Conservation (phyloP, 306 rosid species). For the Trifolium repens region DNA sequence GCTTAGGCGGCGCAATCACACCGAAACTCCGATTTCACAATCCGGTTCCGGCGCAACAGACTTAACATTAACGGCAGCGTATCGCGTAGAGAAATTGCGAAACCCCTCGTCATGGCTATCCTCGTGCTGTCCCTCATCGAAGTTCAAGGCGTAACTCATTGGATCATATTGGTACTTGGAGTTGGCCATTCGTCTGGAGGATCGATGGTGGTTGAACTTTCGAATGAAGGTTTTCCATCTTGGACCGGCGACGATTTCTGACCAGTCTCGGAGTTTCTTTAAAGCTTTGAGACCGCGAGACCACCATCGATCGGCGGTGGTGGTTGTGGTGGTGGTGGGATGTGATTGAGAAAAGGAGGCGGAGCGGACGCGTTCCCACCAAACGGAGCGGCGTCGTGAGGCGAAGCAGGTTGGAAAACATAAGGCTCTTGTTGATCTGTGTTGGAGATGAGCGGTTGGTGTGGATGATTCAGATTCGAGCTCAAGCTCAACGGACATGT, state of each 20-base stretch:
- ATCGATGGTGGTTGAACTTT: slow-evolving; percentile 61
- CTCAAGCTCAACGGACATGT: slow-evolving; percentile 47
- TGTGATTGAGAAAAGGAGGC: slow-evolving; percentile 36
- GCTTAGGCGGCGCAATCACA: slow-evolving; percentile 28
- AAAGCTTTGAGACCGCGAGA: slow-evolving; percentile 59
- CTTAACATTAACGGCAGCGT: slow-evolving; percentile 51
- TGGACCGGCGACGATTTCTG: slow-evolving; percentile 96
- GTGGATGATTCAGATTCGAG: slow-evolving; percentile 46
- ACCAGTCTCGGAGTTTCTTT: slow-evolving; percentile 82
- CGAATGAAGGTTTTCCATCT: slow-evolving; percentile 94
- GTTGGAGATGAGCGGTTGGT: slow-evolving; percentile 40
- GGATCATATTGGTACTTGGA: slow-evolving; percentile 82
- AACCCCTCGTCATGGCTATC: slow-evolving; percentile 43
- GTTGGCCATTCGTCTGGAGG: slow-evolving; percentile 44
- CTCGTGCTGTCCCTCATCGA: slow-evolving; percentile 72
- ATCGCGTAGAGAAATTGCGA: slow-evolving; percentile 79
- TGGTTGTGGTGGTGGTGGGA: slow-evolving; percentile 1
- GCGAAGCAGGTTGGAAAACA: slow-evolving; percentile 63
- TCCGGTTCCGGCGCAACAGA: slow-evolving; percentile 24
- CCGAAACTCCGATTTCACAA: slow-evolving; percentile 44
- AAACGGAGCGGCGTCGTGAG: slow-evolving; percentile 40
- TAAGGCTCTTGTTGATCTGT: slow-evolving; percentile 43
- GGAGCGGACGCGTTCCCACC: slow-evolving; percentile 77
- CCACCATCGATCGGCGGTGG: slow-evolving; percentile 68
- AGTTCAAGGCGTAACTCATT: slow-evolving; percentile 81